Evolutionary conservation across 169 alveolate genomes (phyloP).

Genomic region (Perkinsus olseni): DNA sequence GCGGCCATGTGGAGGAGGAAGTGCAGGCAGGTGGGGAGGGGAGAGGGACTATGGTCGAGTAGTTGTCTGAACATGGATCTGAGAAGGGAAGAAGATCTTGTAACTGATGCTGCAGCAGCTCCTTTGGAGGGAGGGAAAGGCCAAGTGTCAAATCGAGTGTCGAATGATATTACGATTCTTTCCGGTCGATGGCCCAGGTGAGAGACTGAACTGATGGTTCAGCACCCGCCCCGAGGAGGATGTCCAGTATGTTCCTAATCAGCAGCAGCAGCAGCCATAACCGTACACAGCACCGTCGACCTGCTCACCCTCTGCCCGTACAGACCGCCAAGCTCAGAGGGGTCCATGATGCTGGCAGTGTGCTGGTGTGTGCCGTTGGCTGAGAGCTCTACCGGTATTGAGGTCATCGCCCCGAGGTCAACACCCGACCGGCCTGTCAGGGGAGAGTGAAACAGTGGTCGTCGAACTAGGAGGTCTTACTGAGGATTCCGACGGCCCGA

Average conservation of each 20-base stretch:
- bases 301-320: background rate
- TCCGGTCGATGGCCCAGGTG: background rate
- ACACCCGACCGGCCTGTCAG: background rate
- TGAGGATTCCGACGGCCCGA: background rate
- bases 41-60: background rate
- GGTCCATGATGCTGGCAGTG: background rate
- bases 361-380: background rate
- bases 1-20: background rate
- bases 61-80: background rate
- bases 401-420: background rate
- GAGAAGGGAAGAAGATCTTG: too few relatives aligned
- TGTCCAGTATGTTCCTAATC: background rate
- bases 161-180: background rate
- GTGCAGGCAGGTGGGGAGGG: background rate
- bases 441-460: too few relatives aligned
- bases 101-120: too few relatives aligned
- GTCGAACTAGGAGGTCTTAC: background rate
- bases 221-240: background rate
- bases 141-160: too few relatives aligned
- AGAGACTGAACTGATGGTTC: background rate
- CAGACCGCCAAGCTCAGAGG: background rate
- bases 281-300: background rate
- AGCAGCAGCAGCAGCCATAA: background rate
- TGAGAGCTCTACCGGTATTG: background rate
- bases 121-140: too few relatives aligned